A percentile compares a stretch with the other conserved stretches of the same genome.
Evolutionary conservation across 2,329 filamentous ascomycete species (phyloP).

Genomic region (Nigrograna mackinnonii): DNA sequence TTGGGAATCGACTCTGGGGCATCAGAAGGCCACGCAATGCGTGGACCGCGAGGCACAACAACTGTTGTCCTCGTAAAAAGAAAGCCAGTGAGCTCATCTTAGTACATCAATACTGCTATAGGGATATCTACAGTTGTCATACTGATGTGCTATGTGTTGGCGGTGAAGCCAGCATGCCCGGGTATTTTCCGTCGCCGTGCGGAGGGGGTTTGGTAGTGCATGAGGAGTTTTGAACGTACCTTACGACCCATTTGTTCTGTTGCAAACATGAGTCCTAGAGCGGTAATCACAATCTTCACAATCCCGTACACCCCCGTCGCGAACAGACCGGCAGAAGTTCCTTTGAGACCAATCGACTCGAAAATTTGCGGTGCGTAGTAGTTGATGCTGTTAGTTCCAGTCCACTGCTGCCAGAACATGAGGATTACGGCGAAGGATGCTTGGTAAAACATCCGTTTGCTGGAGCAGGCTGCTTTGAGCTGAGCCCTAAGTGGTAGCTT

Average conservation of each 20-base stretch:
- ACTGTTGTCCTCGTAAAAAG: too few species aligned
- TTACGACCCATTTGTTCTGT: constrained; percentile 51
- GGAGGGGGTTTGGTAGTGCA: too few species aligned
- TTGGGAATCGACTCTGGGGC: too few species aligned
- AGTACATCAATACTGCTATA: too few species aligned
- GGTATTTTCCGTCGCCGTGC: too few species aligned
- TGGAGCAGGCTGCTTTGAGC: constrained; percentile 40
- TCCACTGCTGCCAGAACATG: constrained; percentile 47
- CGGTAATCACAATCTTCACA: constrained; percentile 50
- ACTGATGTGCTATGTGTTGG: too few species aligned
- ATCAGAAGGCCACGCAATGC: too few species aligned
- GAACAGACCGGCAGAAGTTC: constrained; percentile 45
- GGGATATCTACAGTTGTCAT: too few species aligned
- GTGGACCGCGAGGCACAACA: too few species aligned
- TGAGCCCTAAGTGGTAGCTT: constrained; percentile 44
- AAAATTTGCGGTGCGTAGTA: constrained; percentile 52
- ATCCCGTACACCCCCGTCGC: constrained; percentile 52
- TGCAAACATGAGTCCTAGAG: constrained; percentile 48
- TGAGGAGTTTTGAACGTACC: constrained; percentile 23
- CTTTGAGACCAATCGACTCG: constrained; percentile 44
- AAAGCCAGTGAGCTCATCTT: too few species aligned
- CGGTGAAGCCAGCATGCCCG: too few species aligned
- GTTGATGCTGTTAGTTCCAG: constrained; percentile 32
- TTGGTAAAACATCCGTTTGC: constrained; percentile 44
- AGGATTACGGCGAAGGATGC: constrained; percentile 46